Percentiles rank a stretch among this genome's conserved stretches.
Conservation (phyloP, 139 green algal species). For the Chlorella ohadii region DNA sequence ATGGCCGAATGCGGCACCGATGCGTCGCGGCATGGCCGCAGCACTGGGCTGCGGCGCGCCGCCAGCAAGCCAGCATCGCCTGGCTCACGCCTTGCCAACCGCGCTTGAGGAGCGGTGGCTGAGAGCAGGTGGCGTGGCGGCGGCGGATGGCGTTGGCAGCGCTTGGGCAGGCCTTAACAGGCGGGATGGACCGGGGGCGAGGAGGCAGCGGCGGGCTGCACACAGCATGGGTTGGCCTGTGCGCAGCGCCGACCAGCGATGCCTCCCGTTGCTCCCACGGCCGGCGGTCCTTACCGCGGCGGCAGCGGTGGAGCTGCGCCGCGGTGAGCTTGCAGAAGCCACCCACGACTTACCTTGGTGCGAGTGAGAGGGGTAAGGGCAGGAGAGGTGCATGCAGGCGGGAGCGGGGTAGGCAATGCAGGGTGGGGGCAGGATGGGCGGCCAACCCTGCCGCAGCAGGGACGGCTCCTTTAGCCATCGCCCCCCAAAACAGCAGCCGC, state of each 20-base stretch:
- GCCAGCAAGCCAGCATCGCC: too few relatives aligned
- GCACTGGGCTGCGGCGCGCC: too few relatives aligned
- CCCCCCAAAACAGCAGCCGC: slow-evolving; percentile 1
- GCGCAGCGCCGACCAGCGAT: too few relatives aligned
- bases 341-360: slow-evolving; percentile 25
- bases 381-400: background rate
- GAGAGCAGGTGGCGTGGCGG: too few relatives aligned
- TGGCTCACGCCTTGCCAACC: too few relatives aligned
- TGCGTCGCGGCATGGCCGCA: too few relatives aligned
- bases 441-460: background rate
- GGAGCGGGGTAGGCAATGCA: slow-evolving; percentile 11
- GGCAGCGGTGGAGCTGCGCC: background rate
- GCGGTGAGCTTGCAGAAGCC: slow-evolving; percentile 31
- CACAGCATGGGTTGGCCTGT: slow-evolving; percentile 4
- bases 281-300: slow-evolving; percentile 22
- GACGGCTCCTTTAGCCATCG: slow-evolving; percentile 1
- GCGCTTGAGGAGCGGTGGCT: too few relatives aligned
- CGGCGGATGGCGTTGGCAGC: background rate
- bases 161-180: background rate
- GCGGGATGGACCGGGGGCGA: background rate
- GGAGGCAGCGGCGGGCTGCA: background rate
- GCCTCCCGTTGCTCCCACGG: background rate
- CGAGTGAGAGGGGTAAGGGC: background rate
- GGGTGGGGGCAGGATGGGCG: background rate
- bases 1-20: too few relatives aligned